A percentile compares a stretch with the other conserved stretches of the same genome.
These are phyloP conservation scores for Stylonectria norvegica DNA, from an alignment of 2,329 filamentous ascomycete genomes.

Conservation along the genomic window DNA sequence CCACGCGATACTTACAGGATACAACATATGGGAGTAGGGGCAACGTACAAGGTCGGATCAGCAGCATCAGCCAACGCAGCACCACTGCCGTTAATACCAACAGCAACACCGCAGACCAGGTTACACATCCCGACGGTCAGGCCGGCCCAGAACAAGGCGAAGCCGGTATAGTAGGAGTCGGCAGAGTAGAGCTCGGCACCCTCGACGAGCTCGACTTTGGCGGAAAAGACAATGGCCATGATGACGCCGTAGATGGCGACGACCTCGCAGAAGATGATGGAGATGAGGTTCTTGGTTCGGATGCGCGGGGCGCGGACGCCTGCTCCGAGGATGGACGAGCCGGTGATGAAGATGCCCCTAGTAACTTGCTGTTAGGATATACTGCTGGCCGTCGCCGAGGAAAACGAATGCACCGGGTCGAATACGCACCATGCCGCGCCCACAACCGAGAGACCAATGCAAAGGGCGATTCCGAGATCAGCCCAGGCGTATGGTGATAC, in stretches of 20 bases:
- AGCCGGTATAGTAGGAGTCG: slow-evolving; percentile 90
- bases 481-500: slow-evolving; percentile 96
- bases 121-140: slow-evolving; percentile 95
- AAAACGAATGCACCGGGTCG: slow-evolving; percentile 9
- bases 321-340: slow-evolving; percentile 93
- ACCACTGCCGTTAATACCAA: slow-evolving; percentile 97
- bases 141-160: slow-evolving; percentile 92
- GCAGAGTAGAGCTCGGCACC: slow-evolving; percentile 66
- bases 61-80: slow-evolving; percentile 94
- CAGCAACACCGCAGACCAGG: slow-evolving; percentile 89
- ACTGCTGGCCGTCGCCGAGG: neutral
- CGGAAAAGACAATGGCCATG: slow-evolving; percentile 97
- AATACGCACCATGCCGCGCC: slow-evolving; percentile 85
- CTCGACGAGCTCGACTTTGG: slow-evolving; percentile 70
- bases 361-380: no score
- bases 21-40: slow-evolving; percentile 4
- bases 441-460: slow-evolving; percentile 93
- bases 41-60: slow-evolving; percentile 77
- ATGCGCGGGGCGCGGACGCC: slow-evolving; percentile 96
- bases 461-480: slow-evolving; percentile 82
- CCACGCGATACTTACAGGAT: neutral
- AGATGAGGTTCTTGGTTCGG: slow-evolving; percentile 98
- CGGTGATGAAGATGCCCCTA: slow-evolving; percentile 99
- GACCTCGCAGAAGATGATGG: slow-evolving; percentile 99
- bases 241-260: slow-evolving; percentile 99